These are phyloP conservation scores for Candida sp. DNA, from an alignment of 1,139 yeast species.

Conservation along the genomic window DNA sequence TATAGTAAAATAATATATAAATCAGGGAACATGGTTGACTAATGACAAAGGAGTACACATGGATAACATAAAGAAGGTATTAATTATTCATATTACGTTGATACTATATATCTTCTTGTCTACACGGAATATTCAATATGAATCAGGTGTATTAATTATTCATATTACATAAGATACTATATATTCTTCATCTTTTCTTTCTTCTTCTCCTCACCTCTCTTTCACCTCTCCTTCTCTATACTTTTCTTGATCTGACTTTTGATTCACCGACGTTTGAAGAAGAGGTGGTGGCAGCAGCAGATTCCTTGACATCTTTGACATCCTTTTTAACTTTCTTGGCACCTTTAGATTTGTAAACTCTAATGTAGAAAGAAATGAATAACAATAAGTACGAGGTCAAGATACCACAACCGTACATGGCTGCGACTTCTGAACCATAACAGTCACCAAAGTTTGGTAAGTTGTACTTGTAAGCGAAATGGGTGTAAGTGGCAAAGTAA, in stretches of 20 bases:
- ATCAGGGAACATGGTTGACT: too few relatives aligned
- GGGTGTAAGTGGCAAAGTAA: conserved; percentile 88
- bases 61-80: too few relatives aligned
- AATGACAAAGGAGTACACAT: too few relatives aligned
- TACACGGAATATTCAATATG: too few relatives aligned
- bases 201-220: too few relatives aligned
- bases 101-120: too few relatives aligned
- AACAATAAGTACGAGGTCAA: conserved; percentile 86
- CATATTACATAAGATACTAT: too few relatives aligned
- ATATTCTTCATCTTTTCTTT: too few relatives aligned
- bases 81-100: too few relatives aligned
- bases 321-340: conserved; percentile 11
- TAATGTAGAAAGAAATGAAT: conserved; percentile 91
- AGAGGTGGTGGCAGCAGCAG: conserved; percentile 10
- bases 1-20: too few relatives aligned
- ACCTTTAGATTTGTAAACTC: conserved; percentile 65
- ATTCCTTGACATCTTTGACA: conserved; percentile 5
- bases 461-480: conserved; percentile 58
- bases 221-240: conserved; percentile 11
- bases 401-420: conserved; percentile 84
- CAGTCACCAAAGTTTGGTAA: conserved; percentile 87
- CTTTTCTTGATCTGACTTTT: conserved; percentile 46
- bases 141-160: too few relatives aligned
- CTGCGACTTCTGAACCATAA: conserved; percentile 91
- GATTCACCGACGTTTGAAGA: conserved; percentile 20